Evolutionary conservation across 163 green algal genomes (phyloP).

Genomic region (Volvox carteri): DNA sequence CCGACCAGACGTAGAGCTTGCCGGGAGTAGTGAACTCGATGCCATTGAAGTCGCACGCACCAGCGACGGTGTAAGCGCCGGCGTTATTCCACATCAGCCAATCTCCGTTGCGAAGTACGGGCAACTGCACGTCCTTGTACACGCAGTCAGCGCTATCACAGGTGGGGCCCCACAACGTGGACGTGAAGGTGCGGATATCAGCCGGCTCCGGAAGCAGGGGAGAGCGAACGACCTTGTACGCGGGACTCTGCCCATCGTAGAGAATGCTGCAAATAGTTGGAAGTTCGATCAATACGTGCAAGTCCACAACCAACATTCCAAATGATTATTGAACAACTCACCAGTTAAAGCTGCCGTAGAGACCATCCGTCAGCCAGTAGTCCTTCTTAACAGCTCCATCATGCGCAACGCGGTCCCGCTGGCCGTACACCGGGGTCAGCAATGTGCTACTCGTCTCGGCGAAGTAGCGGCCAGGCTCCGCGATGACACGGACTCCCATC

Average conservation of each 20-base stretch:
- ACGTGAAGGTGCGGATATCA: slow-evolving; percentile 62
- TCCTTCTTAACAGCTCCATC: slow-evolving; percentile 67
- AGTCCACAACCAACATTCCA: no score
- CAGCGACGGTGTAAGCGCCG: slow-evolving; percentile 94
- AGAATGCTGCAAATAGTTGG: slow-evolving; percentile 63
- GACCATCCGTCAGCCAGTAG: slow-evolving; percentile 88
- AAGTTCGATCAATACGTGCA: no score
- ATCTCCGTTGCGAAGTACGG: slow-evolving; percentile 91
- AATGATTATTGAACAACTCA: no score
- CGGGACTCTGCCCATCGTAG: slow-evolving; percentile 74
- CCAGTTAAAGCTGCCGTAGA: slow-evolving; percentile 95
- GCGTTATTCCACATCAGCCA: slow-evolving; percentile 96
- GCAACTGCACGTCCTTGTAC: slow-evolving; percentile 83
- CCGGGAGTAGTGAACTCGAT: slow-evolving; percentile 73
- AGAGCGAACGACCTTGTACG: slow-evolving; percentile 72
- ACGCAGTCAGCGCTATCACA: slow-evolving; percentile 92
- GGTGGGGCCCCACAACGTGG: slow-evolving; percentile 97
- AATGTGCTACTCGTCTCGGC: slow-evolving; percentile 90
- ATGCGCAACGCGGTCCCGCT: slow-evolving; percentile 68
- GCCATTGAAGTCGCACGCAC: slow-evolving; percentile 92
- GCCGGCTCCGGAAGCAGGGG: slow-evolving; percentile 64
- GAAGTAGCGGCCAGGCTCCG: slow-evolving; percentile 98
- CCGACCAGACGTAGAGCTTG: slow-evolving; percentile 74
- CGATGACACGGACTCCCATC: slow-evolving; percentile 87
- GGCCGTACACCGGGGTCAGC: slow-evolving; percentile 88